A percentile compares a stretch with the other conserved stretches of the same genome.
Conservation (phyloP, 2,329 filamentous ascomycete genomes). For the Grosmannia clavigera region DNA sequence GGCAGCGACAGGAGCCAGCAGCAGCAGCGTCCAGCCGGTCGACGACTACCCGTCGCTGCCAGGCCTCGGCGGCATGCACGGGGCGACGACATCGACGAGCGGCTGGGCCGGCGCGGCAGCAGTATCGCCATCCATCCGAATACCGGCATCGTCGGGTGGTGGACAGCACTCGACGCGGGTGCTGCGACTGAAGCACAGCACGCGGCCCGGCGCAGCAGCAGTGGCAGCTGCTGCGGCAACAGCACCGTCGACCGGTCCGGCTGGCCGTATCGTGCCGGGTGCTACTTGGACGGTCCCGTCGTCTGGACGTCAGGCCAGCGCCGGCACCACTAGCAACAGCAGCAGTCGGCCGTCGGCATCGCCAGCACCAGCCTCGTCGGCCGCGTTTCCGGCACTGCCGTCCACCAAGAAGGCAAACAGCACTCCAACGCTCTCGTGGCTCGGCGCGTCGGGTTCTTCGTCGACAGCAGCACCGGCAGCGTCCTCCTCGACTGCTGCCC, state of each 20-base stretch:
- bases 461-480: slow-evolving; percentile 7
- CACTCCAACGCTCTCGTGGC: slow-evolving; percentile 12
- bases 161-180: slow-evolving; percentile 41
- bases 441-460: background rate
- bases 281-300: slow-evolving; percentile 15
- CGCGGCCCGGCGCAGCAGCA: slow-evolving; percentile 25
- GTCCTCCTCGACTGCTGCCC: background rate
- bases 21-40: background rate
- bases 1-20: slow-evolving; percentile 30
- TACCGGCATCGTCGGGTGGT: slow-evolving; percentile 20
- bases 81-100: slow-evolving; percentile 41
- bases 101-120: slow-evolving; percentile 49
- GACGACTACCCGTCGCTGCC: slow-evolving; percentile 90
- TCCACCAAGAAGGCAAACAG: slow-evolving; percentile 8
- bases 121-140: slow-evolving; percentile 44
- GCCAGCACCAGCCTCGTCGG: slow-evolving; percentile 15
- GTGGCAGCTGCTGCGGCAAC: slow-evolving; percentile 13
- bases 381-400: slow-evolving; percentile 34
- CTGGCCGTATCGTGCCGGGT: slow-evolving; percentile 9
- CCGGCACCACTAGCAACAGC: slow-evolving; percentile 8
- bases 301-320: slow-evolving; percentile 8
- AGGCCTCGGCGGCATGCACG: slow-evolving; percentile 56
- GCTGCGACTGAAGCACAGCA: slow-evolving; percentile 48
- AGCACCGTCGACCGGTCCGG: slow-evolving; percentile 1
- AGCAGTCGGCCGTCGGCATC: background rate